Evolutionary conservation across 768 basidiomycete species (phyloP).

Genomic region (Austroboletus festivus): DNA sequence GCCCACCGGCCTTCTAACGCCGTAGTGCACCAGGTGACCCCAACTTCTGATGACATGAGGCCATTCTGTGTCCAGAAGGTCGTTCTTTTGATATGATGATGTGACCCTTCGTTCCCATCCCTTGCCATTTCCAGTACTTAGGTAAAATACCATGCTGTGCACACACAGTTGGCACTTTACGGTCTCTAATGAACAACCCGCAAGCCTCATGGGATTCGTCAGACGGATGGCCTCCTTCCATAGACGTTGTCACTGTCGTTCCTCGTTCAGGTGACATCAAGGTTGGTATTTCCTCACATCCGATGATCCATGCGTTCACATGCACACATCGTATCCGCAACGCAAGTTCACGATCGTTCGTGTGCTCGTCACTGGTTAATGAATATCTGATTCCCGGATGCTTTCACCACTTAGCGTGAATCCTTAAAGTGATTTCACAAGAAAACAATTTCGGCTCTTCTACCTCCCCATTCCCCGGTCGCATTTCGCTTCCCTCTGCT

Average conservation of each 20-base stretch:
- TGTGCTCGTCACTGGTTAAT: neutral
- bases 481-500: neutral
- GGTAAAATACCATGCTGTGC: neutral
- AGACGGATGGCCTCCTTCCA: neutral
- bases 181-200: neutral
- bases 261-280: no score
- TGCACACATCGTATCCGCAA: neutral
- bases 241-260: neutral
- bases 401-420: neutral
- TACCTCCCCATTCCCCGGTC: neutral
- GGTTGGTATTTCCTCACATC: no score
- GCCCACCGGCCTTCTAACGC: no score
- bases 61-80: no score
- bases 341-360: neutral
- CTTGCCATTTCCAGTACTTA: neutral
- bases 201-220: neutral
- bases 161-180: neutral
- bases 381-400: neutral
- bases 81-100: no score
- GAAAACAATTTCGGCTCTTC: neutral
- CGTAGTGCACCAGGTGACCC: no score
- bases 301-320: neutral
- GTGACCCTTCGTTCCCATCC: neutral
- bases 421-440: neutral
- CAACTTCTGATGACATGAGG: no score